Conservation (phyloP, 106 monocot species). For the Dendrobium catenatum region DNA sequence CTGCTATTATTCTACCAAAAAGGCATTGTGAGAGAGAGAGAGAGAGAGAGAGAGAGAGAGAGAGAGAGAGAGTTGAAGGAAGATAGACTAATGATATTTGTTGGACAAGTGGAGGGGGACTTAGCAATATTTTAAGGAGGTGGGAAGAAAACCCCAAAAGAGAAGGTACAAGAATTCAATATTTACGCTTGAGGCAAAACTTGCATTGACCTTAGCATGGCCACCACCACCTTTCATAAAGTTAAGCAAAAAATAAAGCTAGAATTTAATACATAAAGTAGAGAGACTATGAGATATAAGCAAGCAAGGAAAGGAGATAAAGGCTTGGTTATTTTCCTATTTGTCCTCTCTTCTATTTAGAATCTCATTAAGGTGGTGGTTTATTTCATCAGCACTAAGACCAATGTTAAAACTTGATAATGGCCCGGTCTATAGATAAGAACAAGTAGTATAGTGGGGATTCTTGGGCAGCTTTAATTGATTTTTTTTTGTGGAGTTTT, state of each 20-base stretch:
- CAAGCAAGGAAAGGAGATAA: not conserved
- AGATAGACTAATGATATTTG: not conserved
- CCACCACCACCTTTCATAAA: not conserved
- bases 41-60: not conserved
- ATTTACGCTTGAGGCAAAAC: not conserved
- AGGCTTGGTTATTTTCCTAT: not conserved
- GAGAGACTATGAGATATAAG: not conserved
- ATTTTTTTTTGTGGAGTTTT: no score
- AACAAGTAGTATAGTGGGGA: no score
- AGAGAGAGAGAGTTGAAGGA: not conserved
- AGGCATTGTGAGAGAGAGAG: not conserved
- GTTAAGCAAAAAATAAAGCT: not conserved
- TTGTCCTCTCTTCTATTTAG: not conserved
- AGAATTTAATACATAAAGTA: not conserved
- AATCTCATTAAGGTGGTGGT: not conserved
- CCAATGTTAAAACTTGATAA: not conserved
- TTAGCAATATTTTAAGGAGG: not conserved
- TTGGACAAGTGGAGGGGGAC: not conserved
- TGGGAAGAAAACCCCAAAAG: not conserved
- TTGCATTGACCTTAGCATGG: not conserved
- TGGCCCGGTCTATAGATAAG: not conserved
- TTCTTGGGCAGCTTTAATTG: no score
- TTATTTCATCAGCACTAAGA: not conserved
- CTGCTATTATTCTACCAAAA: not conserved
- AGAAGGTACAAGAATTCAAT: not conserved